Base-by-base conservation (phyloP, 2,329 filamentous ascomycete genomes). In the Beauveria scarabaeidicola region DNA sequence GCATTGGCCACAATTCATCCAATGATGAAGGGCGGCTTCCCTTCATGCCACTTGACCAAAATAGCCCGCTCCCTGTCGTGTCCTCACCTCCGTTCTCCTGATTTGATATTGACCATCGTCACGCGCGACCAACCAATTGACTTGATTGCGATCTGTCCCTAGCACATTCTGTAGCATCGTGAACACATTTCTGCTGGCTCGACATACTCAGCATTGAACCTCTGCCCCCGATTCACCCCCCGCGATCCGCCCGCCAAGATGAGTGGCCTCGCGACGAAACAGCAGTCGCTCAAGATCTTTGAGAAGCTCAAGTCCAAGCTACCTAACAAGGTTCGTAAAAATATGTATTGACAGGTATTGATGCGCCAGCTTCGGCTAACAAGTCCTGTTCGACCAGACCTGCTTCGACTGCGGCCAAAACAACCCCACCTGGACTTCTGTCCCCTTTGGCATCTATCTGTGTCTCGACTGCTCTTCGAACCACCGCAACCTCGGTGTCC, bases 391-490 rank as follows among this genome's bases (percentile, higher is more conserved):
- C 55, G 61, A 29, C 63, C 48, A 96, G 92, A 85, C 96, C 79
- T 99, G 94, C 82, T 99, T 99, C 77, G 94, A 99, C 78, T 99
- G 94, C 76, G 87, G 90, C 72, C 89, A 91, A 69, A 97, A 97
- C 78, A 97, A 97, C 72, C 94, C 94, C 63, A 97, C 94, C 61
- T 99, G 94, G 94, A 96, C 92, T 8, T 97, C 93, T 7, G 92
- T 97, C 36, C 92, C 93, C 11, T 91, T 99, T 65, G 94, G 90
- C 70, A 97, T 99, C 73, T 99, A 97, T 74, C 85, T 99, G 23
- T 99, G 94, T 72, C 87, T 99, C 69, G 94, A 99, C 77, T 99
- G 94, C 78, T 97, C 93, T 46, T 89, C 93, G 60, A 91, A 97
- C 74, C 94, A 99, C 76, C 88, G 94, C 68, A 97, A 97, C 75